Evolutionary conservation across 2,329 filamentous ascomycete genomes (phyloP), one percentile per base, ranked within the genome.

Genomic region (Lachnellula arida): DNA sequence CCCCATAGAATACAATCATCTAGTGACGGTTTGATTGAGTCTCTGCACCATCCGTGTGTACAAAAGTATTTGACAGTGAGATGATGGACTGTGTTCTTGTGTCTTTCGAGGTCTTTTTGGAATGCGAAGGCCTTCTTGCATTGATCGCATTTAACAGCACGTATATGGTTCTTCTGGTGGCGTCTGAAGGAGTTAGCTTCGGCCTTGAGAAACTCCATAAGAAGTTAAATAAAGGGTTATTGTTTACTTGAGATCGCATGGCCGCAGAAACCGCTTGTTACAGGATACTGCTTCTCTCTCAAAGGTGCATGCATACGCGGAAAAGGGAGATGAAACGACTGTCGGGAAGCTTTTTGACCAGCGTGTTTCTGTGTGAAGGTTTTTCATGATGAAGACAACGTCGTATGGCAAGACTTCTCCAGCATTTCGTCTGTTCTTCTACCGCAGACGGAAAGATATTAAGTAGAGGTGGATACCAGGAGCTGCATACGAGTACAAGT

Each of bases 41-140:
- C 46, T 32, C 46, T 17, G 11, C 46, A 48, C 28, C 46, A 48
- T 5, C 53, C 53, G 17, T 51, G 32, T 17, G 49, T 49, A 48
- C 53, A 58, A 49, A 53, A 55, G 32, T 53, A 55, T 19, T 53
- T 58, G 11, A 42, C 25, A 2, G 51, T 54, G 12, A 46, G 48
- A 32, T 58, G 53, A 37, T 55, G 49, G 1, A 58, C 49, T 28
- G 52, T 55, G 34, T 50, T 56, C 19, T 52, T 35, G 43, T 60
- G 58, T 12, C 58, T 43, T 5, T 56, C 51, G 28, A 56, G 44
- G 46, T 59, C 51, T 52, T 59, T 58, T 12, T 43, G 48, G 4
- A 51, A 52, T 23, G 56, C 35, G 43, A 60, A 58, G 9, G 53
- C 34, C 35, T 47, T 46, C 5, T 43, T 34, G 50, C 57, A 59